Evolutionary conservation across 192 early-diverging fungal species (phyloP), one percentile per base, ranked within the genome.

Genomic region (Podila clonocystis): DNA sequence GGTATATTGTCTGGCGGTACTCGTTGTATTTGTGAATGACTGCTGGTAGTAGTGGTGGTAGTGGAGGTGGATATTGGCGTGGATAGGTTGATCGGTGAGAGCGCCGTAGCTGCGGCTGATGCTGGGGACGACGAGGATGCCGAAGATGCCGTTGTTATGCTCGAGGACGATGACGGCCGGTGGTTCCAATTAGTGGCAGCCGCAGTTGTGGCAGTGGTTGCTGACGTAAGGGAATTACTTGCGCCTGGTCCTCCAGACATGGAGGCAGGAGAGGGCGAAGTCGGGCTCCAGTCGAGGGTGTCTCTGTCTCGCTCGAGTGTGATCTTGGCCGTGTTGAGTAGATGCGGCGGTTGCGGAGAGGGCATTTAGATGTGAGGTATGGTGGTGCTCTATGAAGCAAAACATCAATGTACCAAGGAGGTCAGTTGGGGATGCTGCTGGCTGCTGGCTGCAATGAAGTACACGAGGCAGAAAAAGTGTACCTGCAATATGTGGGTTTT

Each of bases 261-360:
- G 50, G 22, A 4, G n/a, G 50, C 11, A 11, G 70, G 33, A 36
- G 69, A 28, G 15, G 50, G 20, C 1, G 50, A 52, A 52, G 50
- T 24, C 20, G 33, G 45, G 22, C 19, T 63, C 62, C 63, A 72
- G 52, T 72, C 70, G 29, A 65, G 63, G 11, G 55, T 45, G 52
- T 72, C 70, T 38, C 55, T 29, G 20, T 72, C 70, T 41, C 70
- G 33, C 38, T 72, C 70, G 17, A 72, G 33, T 8, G 29, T 45
- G 3, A 72, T 33, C 29, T 72, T 72, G 9, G 70, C 38, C 12
- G 70, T 65, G 36, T 26, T 59, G 26, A 65, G 36, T 7, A 71
- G 31, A 58, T 72, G 70, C 17, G 70, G 62, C 8, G 62, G 70
- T 45, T 72, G 70, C 50, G 58, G 70, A 2, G 70, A 72, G n/a